Evolutionary conservation across 2,329 filamentous ascomycete species (phyloP).

Genomic region (Aspergillus sp.): DNA sequence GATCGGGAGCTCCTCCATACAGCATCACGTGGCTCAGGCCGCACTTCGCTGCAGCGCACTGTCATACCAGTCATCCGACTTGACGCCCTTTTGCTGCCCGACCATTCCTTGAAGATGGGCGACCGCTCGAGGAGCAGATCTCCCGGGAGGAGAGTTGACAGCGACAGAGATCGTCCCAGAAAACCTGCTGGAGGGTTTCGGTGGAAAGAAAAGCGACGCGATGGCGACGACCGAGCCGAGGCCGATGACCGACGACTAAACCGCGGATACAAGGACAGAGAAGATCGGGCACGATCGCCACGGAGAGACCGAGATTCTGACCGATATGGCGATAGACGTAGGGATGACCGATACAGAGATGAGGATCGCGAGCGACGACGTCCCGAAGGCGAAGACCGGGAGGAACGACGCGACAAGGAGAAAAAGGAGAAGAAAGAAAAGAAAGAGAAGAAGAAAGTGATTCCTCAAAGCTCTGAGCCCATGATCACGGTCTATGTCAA

Average conservation of each 20-base stretch:
- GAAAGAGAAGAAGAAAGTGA: conserved; percentile 39
- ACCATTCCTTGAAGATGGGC: conserved; percentile 24
- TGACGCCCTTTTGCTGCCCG: conserved; percentile 11
- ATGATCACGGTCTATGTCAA: conserved; percentile 96
- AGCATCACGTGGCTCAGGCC: conserved; percentile 25
- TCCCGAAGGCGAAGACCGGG: conserved; percentile 22
- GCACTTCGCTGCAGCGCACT: conserved; percentile 18
- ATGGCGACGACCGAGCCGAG: conserved; percentile 44
- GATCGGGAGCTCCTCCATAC: conserved; percentile 7
- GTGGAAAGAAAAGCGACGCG: conserved; percentile 51
- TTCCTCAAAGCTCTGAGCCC: conserved; percentile 58
- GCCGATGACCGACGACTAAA: conserved; percentile 52
- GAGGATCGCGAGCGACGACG: conserved; percentile 24
- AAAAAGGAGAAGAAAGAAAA: conserved; percentile 46
- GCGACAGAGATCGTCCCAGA: conserved; percentile 38
- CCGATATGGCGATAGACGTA: conserved; percentile 12
- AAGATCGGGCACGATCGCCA: conserved; percentile 36
- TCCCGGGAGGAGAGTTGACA: conserved; percentile 35
- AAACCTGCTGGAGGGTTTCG: conserved; percentile 46
- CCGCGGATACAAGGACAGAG: conserved; percentile 45
- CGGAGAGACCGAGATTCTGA: conserved; percentile 38
- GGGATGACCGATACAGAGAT: conserved; percentile 15
- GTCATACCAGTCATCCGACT: conserved; percentile 18
- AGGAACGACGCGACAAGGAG: conserved; percentile 23
- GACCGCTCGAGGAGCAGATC: conserved; percentile 46